Conservation (phyloP, 768 basidiomycete species). For the Gelatoporia subvermispora region DNA sequence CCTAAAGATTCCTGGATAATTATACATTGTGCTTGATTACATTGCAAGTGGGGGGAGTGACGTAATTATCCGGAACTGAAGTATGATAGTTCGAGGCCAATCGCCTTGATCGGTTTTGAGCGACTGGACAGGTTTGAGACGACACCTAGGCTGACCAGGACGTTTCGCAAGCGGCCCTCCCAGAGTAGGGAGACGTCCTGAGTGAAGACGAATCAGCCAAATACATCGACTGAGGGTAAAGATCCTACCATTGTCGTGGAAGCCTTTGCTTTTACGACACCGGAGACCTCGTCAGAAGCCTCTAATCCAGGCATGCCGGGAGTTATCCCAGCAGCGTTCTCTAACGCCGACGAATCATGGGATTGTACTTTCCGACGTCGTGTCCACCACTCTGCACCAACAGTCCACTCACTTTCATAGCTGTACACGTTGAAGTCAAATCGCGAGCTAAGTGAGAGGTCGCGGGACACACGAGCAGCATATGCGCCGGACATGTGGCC, state of each 20-base stretch:
- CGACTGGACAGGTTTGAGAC: slow-evolving; percentile 86
- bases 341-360: neutral
- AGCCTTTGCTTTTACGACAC: slow-evolving; percentile 85
- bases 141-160: slow-evolving; percentile 86
- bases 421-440: slow-evolving; percentile 98
- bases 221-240: neutral
- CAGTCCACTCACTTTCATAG: slow-evolving; percentile 93
- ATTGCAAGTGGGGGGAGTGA: neutral
- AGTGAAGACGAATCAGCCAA: slow-evolving; percentile 3
- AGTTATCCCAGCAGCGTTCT: neutral
- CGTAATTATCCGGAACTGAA: slow-evolving; percentile 57
- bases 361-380: slow-evolving; percentile 40
- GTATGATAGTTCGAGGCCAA: slow-evolving; percentile 92
- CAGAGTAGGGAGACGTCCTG: slow-evolving; percentile 92
- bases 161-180: slow-evolving; percentile 88
- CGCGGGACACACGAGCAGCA: slow-evolving; percentile 79
- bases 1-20: too few species aligned
- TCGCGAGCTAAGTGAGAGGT: slow-evolving; percentile 81
- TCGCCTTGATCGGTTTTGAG: slow-evolving; percentile 80
- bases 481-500: slow-evolving; percentile 92
- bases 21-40: too few species aligned
- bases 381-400: slow-evolving; percentile 97
- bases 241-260: slow-evolving; percentile 80
- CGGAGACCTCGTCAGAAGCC: slow-evolving; percentile 44
- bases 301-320: neutral